Percentiles rank a stretch among this genome's conserved stretches.
These are phyloP conservation scores for Mortierella sp. DNA, from an alignment of 371 early-diverging fungal species.

Conservation along the genomic window DNA sequence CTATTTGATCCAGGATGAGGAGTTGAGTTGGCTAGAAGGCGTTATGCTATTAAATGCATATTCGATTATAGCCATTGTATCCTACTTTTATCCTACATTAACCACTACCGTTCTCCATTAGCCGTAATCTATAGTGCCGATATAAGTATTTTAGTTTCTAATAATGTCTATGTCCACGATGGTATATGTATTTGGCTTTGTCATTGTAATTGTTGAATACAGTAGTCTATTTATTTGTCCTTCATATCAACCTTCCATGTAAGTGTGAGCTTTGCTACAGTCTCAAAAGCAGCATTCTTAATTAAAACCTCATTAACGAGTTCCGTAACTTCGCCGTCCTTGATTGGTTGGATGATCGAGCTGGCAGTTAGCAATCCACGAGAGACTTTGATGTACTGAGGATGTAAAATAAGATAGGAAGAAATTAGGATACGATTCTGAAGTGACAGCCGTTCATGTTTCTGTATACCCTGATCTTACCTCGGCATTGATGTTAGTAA, in stretches of 20 bases:
- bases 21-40: conserved; percentile 91
- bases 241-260: conserved; percentile 53
- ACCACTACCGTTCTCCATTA: background rate
- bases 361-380: conserved; percentile 53
- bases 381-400: conserved; percentile 54
- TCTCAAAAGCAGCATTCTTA: conserved; percentile 55
- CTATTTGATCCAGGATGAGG: conserved; percentile 85
- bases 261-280: conserved; percentile 50
- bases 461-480: conserved; percentile 45
- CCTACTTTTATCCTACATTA: conserved; percentile 68
- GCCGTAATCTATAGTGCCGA: too few relatives aligned
- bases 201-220: background rate
- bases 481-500: conserved; percentile 64
- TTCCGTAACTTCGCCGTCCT: conserved; percentile 41
- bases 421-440: background rate
- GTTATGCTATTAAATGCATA: conserved; percentile 83
- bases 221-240: conserved; percentile 1
- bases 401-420: background rate
- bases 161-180: background rate
- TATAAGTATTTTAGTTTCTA: background rate
- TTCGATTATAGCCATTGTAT: conserved; percentile 82
- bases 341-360: conserved; percentile 44
- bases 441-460: background rate
- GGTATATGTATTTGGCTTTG: conserved; percentile 6
- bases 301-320: conserved; percentile 39